Percentiles rank a stretch among this genome's conserved stretches.
Evolutionary conservation across 2,329 filamentous ascomycete genomes (phyloP).

Genomic region (Xylariaceae sp.): DNA sequence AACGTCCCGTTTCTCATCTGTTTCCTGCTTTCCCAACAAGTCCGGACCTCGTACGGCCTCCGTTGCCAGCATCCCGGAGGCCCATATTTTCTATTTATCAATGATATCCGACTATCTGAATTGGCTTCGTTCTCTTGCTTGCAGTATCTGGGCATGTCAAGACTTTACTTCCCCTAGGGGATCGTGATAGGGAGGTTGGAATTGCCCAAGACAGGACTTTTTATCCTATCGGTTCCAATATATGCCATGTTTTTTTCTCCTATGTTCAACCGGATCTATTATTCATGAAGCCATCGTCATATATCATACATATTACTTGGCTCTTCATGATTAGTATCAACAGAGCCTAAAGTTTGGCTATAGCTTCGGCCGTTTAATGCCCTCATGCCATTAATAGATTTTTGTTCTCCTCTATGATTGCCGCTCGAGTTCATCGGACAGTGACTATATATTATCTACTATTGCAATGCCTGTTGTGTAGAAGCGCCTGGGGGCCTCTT

Average conservation of each 20-base stretch:
- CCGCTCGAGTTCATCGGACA: neutral
- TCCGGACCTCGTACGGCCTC: neutral
- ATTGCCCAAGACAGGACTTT: neutral
- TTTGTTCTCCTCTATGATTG: neutral
- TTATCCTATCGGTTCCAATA: neutral
- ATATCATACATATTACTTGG: conserved; percentile 8
- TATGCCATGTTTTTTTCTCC: neutral
- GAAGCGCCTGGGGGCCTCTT: neutral
- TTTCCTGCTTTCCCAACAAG: neutral
- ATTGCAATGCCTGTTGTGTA: conserved; percentile 3
- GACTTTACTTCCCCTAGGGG: neutral
- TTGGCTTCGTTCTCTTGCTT: neutral
- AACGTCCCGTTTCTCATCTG: neutral
- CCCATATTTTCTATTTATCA: neutral
- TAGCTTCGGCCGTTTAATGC: neutral
- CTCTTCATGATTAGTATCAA: conserved; percentile 5
- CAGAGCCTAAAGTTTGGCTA: neutral
- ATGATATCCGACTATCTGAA: neutral
- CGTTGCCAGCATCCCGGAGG: neutral
- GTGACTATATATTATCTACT: neutral
- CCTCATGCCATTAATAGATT: neutral
- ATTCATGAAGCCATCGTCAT: neutral
- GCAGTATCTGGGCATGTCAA: neutral
- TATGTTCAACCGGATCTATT: neutral
- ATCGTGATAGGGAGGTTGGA: neutral